Conservation (phyloP, 257 asterid species). For the Vinca minor region DNA sequence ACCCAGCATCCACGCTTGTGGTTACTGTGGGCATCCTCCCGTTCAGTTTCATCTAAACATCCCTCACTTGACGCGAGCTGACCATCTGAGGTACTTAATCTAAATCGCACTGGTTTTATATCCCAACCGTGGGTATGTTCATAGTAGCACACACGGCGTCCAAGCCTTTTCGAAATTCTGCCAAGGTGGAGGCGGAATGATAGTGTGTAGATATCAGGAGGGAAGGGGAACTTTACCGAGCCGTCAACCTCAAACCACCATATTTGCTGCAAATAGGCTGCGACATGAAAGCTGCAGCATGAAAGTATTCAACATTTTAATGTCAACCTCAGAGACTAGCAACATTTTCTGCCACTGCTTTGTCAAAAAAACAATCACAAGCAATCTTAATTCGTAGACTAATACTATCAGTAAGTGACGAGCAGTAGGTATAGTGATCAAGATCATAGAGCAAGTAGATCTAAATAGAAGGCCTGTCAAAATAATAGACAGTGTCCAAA, state of each 20-base stretch:
- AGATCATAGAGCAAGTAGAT: too few species aligned
- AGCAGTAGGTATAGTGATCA: too few species aligned
- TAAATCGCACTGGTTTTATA: slow-evolving; percentile 69
- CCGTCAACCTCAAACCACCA: slow-evolving; percentile 99
- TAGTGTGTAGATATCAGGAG: slow-evolving; percentile 69
- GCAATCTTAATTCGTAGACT: neutral
- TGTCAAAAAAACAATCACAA: neutral
- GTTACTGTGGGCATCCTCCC: slow-evolving; percentile 44
- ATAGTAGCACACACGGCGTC: slow-evolving; percentile 67
- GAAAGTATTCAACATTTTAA: neutral
- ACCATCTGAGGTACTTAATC: slow-evolving; percentile 75
- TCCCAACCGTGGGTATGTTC: slow-evolving; percentile 96
- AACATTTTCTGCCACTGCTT: neutral
- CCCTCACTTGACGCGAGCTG: slow-evolving; percentile 68
- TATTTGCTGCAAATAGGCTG: slow-evolving; percentile 89
- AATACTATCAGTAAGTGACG: neutral
- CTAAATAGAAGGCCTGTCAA: too few species aligned
- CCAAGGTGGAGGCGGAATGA: slow-evolving; percentile 86
- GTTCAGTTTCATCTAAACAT: slow-evolving; percentile 53
- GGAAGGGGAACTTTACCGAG: slow-evolving; percentile 65
- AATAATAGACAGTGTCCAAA: too few species aligned
- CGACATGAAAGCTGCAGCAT: slow-evolving; percentile 60
- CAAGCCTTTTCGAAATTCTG: slow-evolving; percentile 63
- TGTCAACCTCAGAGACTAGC: too few species aligned
- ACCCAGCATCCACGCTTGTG: slow-evolving; percentile 88